Conservation (phyloP, 192 early-diverging fungal species). For the Coemansia sp. region DNA sequence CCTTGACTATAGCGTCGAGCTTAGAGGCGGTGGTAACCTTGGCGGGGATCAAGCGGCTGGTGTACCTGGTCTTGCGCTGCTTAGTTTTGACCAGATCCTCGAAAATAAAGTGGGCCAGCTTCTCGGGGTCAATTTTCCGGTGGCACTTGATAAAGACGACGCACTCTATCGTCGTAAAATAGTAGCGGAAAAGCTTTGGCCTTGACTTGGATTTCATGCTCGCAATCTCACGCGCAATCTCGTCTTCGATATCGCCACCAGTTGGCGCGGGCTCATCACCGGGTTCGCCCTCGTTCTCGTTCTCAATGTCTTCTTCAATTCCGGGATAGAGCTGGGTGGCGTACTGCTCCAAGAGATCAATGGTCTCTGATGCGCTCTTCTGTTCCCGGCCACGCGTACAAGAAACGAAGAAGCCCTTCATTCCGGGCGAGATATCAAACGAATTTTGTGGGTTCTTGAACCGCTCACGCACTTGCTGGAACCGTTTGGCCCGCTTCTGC, state of each 20-base stretch:
- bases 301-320: constrained; percentile 41
- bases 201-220: constrained; percentile 38
- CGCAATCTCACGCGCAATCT: constrained; percentile 52
- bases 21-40: constrained; percentile 43
- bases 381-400: constrained; percentile 46
- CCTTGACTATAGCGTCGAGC: constrained; percentile 48
- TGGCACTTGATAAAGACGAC: constrained; percentile 50
- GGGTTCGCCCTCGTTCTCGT: constrained; percentile 11
- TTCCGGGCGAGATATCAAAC: constrained; percentile 51
- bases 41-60: constrained; percentile 43
- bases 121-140: constrained; percentile 40
- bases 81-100: constrained; percentile 40
- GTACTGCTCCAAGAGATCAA: constrained; percentile 52
- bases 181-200: constrained; percentile 43
- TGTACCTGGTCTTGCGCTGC: constrained; percentile 49
- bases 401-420: constrained; percentile 54
- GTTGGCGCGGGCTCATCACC: constrained; percentile 3
- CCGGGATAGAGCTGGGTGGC: constrained; percentile 42
- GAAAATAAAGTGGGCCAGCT: constrained; percentile 46
- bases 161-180: constrained; percentile 48
- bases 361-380: constrained; percentile 42
- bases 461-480: constrained; percentile 36
- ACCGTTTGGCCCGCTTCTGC: constrained; percentile 48
- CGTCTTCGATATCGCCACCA: constrained; percentile 41
- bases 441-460: constrained; percentile 41